phyloP scores from a whole-genome alignment of 1,284 basidiomycete species.

The Rhodotorula sp. region DNA sequence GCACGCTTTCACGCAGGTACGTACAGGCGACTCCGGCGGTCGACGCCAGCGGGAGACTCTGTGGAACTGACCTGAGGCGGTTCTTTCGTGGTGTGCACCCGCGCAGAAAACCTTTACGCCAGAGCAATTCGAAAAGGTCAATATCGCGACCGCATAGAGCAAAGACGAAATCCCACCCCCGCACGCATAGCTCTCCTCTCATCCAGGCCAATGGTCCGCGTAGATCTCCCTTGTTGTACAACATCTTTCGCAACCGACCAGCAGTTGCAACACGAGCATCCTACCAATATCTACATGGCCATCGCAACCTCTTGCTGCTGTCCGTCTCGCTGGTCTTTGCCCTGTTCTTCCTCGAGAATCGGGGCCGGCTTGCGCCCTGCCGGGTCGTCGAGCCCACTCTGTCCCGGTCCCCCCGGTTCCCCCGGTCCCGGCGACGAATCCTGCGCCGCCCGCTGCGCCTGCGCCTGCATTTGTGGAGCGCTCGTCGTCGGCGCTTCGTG shows the following conservation, averaged over 20 bases:
- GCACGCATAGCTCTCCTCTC: background rate
- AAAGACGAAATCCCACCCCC: background rate
- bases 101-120: conserved; percentile 38
- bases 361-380: too few relatives aligned
- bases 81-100: background rate
- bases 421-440: background rate
- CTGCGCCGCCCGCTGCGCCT: background rate
- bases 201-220: too few relatives aligned
- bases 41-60: background rate
- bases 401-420: background rate
- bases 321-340: too few relatives aligned
- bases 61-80: background rate
- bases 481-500: too few relatives aligned
- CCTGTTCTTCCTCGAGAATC: too few relatives aligned
- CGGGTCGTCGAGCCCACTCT: background rate
- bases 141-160: conserved; percentile 14
- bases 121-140: conserved; percentile 37
- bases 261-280: too few relatives aligned
- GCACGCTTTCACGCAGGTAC: conserved; percentile 51
- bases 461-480: background rate
- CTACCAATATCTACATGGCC: too few relatives aligned
- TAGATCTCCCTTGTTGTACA: too few relatives aligned
- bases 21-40: background rate
- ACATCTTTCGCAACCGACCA: too few relatives aligned
- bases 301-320: too few relatives aligned